phyloP scores from a whole-genome alignment of 2,329 filamentous ascomycete species.

The Arthrobotrys sphaeroides region DNA sequence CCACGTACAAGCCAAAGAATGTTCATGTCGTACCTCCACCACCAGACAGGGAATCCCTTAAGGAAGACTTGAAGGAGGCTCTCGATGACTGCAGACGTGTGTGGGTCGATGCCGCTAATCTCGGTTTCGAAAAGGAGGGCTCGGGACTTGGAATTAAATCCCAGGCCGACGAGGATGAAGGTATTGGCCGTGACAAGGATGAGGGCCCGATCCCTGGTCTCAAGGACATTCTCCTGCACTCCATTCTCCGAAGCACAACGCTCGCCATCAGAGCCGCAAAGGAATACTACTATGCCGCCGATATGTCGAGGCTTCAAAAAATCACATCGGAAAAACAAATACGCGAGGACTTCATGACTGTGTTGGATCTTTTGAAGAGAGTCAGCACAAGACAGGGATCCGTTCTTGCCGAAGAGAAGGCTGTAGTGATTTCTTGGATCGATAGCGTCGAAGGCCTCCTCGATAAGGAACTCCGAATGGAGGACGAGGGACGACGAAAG shows the following conservation, averaged over 20 bases:
- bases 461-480: slow-evolving; percentile 77
- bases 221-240: slow-evolving; percentile 48
- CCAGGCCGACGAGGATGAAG: slow-evolving; percentile 34
- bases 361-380: slow-evolving; percentile 89
- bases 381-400: slow-evolving; percentile 86
- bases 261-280: slow-evolving; percentile 95
- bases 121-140: slow-evolving; percentile 42
- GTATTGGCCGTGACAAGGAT: slow-evolving; percentile 44
- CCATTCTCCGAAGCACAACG: slow-evolving; percentile 90
- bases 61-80: slow-evolving; percentile 73
- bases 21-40: slow-evolving; percentile 79
- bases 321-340: slow-evolving; percentile 90
- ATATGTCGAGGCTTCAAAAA: slow-evolving; percentile 81
- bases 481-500: slow-evolving; percentile 73
- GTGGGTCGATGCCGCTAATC: slow-evolving; percentile 49
- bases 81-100: slow-evolving; percentile 62
- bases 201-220: slow-evolving; percentile 49
- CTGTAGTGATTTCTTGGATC: slow-evolving; percentile 82
- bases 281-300: slow-evolving; percentile 94
- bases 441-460: slow-evolving; percentile 79
- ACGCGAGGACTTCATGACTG: slow-evolving; percentile 80
- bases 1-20: slow-evolving; percentile 88
- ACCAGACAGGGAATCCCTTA: slow-evolving; percentile 81
- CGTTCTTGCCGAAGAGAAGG: slow-evolving; percentile 78
- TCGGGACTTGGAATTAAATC: slow-evolving; percentile 32